Conservation (phyloP, 805 yeast species). For the Saccharomyces paradoxus region DNA sequence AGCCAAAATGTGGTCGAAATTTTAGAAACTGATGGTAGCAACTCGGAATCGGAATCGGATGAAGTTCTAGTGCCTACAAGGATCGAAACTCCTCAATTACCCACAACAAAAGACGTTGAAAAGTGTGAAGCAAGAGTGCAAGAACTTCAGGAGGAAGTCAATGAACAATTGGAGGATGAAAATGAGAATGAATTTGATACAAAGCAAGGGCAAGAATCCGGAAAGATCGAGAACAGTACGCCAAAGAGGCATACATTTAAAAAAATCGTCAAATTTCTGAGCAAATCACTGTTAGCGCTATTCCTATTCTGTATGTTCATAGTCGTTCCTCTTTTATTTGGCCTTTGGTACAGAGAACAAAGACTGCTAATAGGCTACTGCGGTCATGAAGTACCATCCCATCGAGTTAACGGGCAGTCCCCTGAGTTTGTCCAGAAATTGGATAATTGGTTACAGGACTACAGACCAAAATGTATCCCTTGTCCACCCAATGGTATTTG, state of each 20-base stretch:
- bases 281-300: conserved; percentile 3
- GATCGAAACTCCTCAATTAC: conserved; percentile 14
- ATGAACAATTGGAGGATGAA: conserved; percentile 2
- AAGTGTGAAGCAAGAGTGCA: conserved; percentile 11
- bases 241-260: background rate
- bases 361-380: conserved; percentile 63
- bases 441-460: conserved; percentile 41
- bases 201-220: conserved; percentile 18
- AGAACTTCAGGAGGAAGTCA: conserved; percentile 1
- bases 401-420: conserved; percentile 20
- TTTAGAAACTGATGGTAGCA: conserved; percentile 7
- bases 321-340: conserved; percentile 34
- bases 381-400: conserved; percentile 43
- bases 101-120: conserved; percentile 13
- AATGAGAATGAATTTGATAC: conserved; percentile 18
- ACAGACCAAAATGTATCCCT: conserved; percentile 56
- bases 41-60: background rate
- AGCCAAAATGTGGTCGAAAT: conserved; percentile 2
- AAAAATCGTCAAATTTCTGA: background rate
- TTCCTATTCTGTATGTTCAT: conserved; percentile 31
- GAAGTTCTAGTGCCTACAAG: background rate
- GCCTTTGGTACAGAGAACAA: conserved; percentile 59
- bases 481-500: conserved; percentile 84
- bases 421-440: conserved; percentile 31
- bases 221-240: conserved; percentile 9